Conservation (phyloP, 352 stramenopile genomes). For the Peronospora destructor region DNA sequence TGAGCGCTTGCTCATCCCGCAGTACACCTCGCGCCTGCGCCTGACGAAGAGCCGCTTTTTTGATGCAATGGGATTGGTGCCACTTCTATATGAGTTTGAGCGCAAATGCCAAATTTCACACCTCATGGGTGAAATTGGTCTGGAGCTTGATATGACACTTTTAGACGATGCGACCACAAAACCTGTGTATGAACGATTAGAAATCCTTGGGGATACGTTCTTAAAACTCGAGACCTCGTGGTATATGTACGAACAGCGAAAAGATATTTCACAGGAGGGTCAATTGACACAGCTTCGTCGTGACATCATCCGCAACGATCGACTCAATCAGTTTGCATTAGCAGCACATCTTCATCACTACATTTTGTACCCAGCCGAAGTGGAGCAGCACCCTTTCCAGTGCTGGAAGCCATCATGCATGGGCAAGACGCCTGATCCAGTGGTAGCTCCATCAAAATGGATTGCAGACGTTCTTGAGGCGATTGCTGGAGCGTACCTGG, state of each 20-base stretch:
- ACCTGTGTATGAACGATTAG: conserved; percentile 70
- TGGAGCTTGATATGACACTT: conserved; percentile 68
- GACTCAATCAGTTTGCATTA: conserved; percentile 69
- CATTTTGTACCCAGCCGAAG: conserved; percentile 68
- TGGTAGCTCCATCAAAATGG: conserved; percentile 77
- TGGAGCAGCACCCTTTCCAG: conserved; percentile 79
- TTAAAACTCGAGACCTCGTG: conserved; percentile 83
- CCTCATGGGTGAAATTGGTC: conserved; percentile 72
- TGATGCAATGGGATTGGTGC: conserved; percentile 75
- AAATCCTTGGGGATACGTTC: conserved; percentile 81
- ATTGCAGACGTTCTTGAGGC: conserved; percentile 80
- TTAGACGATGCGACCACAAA: conserved; percentile 82
- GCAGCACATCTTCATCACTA: conserved; percentile 56
- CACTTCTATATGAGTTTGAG: conserved; percentile 83
- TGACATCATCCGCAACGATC: conserved; percentile 84
- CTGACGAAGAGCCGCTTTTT: conserved; percentile 70
- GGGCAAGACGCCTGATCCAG: conserved; percentile 62
- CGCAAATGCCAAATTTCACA: conserved; percentile 83
- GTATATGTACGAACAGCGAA: conserved; percentile 73
- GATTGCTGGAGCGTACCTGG: conserved; percentile 72
- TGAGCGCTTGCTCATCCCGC: conserved; percentile 64
- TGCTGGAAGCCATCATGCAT: conserved; percentile 86
- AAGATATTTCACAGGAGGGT: conserved; percentile 68
- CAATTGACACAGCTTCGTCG: conserved; percentile 63
- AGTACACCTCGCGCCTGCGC: conserved; percentile 59